Conservation (phyloP, 2,329 filamentous ascomycete species). For the Xylariaceae sp. region DNA sequence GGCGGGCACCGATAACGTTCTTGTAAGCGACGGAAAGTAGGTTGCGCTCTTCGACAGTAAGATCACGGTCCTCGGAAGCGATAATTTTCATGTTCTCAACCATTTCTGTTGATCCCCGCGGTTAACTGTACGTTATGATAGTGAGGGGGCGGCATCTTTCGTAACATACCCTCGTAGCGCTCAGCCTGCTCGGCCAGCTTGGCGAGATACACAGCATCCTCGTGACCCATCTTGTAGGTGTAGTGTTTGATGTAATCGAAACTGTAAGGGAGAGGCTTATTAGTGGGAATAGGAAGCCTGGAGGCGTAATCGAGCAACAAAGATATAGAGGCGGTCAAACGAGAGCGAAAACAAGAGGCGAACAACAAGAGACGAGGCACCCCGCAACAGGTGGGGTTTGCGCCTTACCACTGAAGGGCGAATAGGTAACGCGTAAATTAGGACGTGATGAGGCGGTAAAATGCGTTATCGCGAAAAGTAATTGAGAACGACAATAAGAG, state of each 20-base stretch:
- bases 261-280: slow-evolving; percentile 14
- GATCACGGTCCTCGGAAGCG: slow-evolving; percentile 76
- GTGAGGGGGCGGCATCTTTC: slow-evolving; percentile 1
- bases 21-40: slow-evolving; percentile 97
- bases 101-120: slow-evolving; percentile 66
- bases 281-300: slow-evolving; percentile 8
- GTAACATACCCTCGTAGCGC: slow-evolving; percentile 89
- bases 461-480: slow-evolving; percentile 24
- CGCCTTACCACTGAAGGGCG: slow-evolving; percentile 28
- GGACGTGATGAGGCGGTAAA: slow-evolving; percentile 16
- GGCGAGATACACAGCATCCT: slow-evolving; percentile 98
- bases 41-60: slow-evolving; percentile 93
- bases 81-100: slow-evolving; percentile 99
- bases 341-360: slow-evolving; percentile 15
- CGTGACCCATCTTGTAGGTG: slow-evolving; percentile 84
- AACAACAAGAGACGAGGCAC: slow-evolving; percentile 23
- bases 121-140: slow-evolving; percentile 15
- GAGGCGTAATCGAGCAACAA: slow-evolving; percentile 10
- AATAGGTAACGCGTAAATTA: slow-evolving; percentile 23
- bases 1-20: slow-evolving; percentile 95
- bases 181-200: slow-evolving; percentile 99
- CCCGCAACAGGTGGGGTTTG: slow-evolving; percentile 35
- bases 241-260: slow-evolving; percentile 16
- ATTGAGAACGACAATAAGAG: slow-evolving; percentile 24
- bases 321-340: slow-evolving; percentile 16